A percentile compares a stretch with the other conserved stretches of the same genome.
phyloP scores from a whole-genome alignment of 352 stramenopile species.

The Pythium oligandrum region DNA sequence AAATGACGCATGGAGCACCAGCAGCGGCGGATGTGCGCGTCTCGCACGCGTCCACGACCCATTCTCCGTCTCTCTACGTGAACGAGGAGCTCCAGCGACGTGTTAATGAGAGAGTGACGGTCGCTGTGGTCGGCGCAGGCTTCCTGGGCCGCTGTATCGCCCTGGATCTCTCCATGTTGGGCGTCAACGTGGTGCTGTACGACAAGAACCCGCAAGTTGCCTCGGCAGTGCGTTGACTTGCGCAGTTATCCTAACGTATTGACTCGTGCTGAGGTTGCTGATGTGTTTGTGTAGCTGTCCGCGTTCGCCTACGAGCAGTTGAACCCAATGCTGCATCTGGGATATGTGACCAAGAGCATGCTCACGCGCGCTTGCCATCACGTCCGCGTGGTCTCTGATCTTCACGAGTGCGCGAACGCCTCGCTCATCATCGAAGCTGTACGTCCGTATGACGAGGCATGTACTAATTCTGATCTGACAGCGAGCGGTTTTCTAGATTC shows the following conservation, averaged over 20 bases:
- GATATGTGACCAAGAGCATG: conserved; percentile 77
- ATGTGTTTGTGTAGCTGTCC: conserved; percentile 26
- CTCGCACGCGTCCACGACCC: not conserved
- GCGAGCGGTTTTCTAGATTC: conserved; percentile 28
- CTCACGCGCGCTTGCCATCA: conserved; percentile 49
- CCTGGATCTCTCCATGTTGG: conserved; percentile 61
- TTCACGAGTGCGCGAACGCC: conserved; percentile 42
- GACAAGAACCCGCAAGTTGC: conserved; percentile 44
- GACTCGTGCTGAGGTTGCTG: not conserved
- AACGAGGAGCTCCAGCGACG: conserved; percentile 15
- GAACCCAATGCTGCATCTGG: conserved; percentile 63
- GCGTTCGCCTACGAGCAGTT: conserved; percentile 60
- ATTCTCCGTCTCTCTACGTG: conserved; percentile 11
- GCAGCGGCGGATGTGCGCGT: not conserved
- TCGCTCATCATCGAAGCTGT: conserved; percentile 63
- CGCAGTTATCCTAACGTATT: too few species aligned
- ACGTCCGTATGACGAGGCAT: not conserved
- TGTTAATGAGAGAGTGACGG: conserved; percentile 7
- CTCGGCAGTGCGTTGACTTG: conserved; percentile 20
- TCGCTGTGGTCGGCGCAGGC: conserved; percentile 58
- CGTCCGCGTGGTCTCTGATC: conserved; percentile 37
- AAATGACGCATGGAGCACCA: conserved; percentile 2
- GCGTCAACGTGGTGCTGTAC: conserved; percentile 50
- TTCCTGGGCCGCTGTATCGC: conserved; percentile 67
- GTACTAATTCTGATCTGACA: not conserved